Percentiles rank a stretch among this genome's conserved stretches.
phyloP scores from a whole-genome alignment of 1,284 basidiomycete species.

The Ceratobasidium sp. region DNA sequence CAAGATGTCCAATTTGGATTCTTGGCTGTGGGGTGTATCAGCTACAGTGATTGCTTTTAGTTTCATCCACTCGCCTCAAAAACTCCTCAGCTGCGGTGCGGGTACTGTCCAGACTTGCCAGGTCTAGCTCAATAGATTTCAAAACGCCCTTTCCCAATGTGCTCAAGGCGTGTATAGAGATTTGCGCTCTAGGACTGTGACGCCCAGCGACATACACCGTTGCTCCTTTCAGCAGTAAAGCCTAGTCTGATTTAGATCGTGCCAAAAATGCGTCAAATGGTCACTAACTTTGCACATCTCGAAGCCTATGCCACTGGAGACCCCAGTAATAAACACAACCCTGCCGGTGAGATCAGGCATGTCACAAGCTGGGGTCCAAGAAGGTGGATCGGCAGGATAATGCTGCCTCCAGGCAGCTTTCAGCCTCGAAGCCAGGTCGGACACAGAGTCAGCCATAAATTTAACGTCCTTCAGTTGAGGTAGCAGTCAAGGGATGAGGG shows the following conservation, averaged over 20 bases:
- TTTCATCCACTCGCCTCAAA: slow-evolving; percentile 16
- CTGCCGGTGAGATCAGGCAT: slow-evolving; percentile 42
- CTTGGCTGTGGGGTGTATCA: slow-evolving; percentile 5
- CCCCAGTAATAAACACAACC: slow-evolving; percentile 33
- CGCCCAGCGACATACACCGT: slow-evolving; percentile 34
- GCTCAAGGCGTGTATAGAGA: slow-evolving; percentile 8
- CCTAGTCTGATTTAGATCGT: background rate
- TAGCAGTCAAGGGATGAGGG: background rate
- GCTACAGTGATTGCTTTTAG: background rate
- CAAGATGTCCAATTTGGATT: slow-evolving; percentile 25
- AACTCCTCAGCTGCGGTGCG: slow-evolving; percentile 33
- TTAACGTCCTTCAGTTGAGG: background rate
- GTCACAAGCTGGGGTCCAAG: slow-evolving; percentile 21
- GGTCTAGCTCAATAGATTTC: slow-evolving; percentile 36
- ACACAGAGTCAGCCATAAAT: slow-evolving; percentile 16
- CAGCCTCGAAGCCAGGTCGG: background rate
- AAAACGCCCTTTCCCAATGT: slow-evolving; percentile 16
- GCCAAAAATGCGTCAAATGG: background rate
- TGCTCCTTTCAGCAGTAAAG: slow-evolving; percentile 29
- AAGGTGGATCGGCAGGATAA: slow-evolving; percentile 24
- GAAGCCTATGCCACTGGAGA: slow-evolving; percentile 39
- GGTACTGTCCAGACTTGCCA: slow-evolving; percentile 30
- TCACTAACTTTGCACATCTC: slow-evolving; percentile 41
- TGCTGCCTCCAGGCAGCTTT: slow-evolving; percentile 26
- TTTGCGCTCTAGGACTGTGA: slow-evolving; percentile 3